Evolutionary conservation across 305 asterid species (phyloP).

Genomic region (Solanum hybrid): DNA sequence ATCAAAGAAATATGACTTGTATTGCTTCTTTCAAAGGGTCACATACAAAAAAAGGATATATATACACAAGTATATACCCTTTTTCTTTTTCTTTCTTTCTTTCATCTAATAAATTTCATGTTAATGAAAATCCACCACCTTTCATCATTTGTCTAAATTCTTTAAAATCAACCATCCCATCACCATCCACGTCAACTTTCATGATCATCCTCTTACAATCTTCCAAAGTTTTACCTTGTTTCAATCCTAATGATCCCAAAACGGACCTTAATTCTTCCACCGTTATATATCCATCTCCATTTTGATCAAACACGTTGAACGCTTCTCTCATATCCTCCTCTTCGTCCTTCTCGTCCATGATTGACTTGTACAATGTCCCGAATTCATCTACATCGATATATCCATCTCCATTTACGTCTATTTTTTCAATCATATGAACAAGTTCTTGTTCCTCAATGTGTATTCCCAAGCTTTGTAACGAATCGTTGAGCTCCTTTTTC

Average conservation of each 20-base stretch:
- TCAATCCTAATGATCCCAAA: constrained; percentile 44
- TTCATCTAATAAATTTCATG: neutral
- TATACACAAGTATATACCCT: too few relatives aligned
- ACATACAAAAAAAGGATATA: too few relatives aligned
- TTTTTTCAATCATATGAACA: constrained; percentile 40
- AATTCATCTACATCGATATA: constrained; percentile 44
- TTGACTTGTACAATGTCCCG: constrained; percentile 30
- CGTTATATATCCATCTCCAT: constrained; percentile 57
- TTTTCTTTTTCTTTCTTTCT: too few relatives aligned
- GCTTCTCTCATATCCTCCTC: constrained; percentile 61
- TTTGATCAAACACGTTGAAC: constrained; percentile 55
- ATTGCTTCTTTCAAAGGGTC: too few relatives aligned
- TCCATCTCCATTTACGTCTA: constrained; percentile 54
- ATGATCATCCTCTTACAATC: constrained; percentile 48
- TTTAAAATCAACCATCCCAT: constrained; percentile 47
- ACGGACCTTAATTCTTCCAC: constrained; percentile 54
- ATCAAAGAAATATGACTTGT: too few relatives aligned
- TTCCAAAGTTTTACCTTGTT: constrained; percentile 48
- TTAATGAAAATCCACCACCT: constrained; percentile 41
- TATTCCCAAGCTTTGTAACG: constrained; percentile 42
- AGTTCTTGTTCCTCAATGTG: constrained; percentile 43
- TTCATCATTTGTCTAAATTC: constrained; percentile 66
- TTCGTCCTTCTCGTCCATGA: constrained; percentile 40
- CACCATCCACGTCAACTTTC: constrained; percentile 60
- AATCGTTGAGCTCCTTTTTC: constrained; percentile 36